Percentiles rank a stretch among this genome's conserved stretches.
These are phyloP conservation scores for Glycine soja DNA, from an alignment of 306 rosid genomes.

Conservation along the genomic window DNA sequence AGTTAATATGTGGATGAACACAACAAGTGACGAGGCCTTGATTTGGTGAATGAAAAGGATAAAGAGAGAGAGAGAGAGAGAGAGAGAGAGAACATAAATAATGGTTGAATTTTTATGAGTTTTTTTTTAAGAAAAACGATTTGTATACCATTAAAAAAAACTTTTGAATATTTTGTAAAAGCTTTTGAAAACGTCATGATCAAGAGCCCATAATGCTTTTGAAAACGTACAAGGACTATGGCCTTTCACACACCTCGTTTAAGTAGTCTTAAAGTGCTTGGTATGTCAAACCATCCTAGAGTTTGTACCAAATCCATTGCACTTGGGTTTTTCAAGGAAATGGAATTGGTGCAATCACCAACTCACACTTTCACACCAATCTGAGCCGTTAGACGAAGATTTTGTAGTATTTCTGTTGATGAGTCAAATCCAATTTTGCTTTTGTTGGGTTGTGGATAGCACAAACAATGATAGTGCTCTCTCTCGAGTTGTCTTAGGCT, in stretches of 20 bases:
- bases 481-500: no score
- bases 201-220: background rate
- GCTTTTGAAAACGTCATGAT: conserved; percentile 3
- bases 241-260: background rate
- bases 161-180: background rate
- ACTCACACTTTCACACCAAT: background rate
- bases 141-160: background rate
- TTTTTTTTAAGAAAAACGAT: background rate
- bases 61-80: background rate
- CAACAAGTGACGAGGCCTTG: background rate
- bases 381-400: background rate
- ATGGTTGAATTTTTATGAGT: background rate
- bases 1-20: no score
- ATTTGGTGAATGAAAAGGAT: background rate
- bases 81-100: background rate
- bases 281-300: background rate
- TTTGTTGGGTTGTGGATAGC: no score
- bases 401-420: no score
- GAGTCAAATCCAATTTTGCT: no score
- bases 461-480: no score
- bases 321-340: background rate
- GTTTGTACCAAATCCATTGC: background rate
- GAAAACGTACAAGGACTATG: background rate
- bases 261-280: background rate
- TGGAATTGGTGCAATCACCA: background rate